These are phyloP conservation scores for Metschnikowia hibisci DNA, from an alignment of 805 yeast genomes.

Conservation along the genomic window DNA sequence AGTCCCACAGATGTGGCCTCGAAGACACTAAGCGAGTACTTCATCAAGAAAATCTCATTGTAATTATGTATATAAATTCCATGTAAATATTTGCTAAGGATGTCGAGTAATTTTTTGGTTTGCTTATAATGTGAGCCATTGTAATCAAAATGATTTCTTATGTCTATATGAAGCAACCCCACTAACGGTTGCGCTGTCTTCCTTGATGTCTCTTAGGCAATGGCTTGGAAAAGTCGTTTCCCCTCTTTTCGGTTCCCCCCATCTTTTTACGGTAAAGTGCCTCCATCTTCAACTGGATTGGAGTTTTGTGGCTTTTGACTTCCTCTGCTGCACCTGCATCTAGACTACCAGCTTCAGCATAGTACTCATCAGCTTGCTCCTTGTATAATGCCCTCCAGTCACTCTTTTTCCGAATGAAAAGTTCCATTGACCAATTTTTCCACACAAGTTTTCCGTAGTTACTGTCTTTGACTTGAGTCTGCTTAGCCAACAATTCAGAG, in stretches of 20 bases:
- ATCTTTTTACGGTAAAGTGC: conserved; percentile 30
- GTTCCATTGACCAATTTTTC: conserved; percentile 92
- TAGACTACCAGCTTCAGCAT: conserved; percentile 19
- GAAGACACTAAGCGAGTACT: conserved; percentile 51
- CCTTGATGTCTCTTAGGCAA: conserved; percentile 8
- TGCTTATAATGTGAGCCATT: not conserved
- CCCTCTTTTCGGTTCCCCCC: conserved; percentile 29
- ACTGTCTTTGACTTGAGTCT: conserved; percentile 74
- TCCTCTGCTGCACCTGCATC: conserved; percentile 12
- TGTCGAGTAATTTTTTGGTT: not conserved
- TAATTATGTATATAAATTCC: not conserved
- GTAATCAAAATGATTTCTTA: not conserved
- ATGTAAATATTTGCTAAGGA: not conserved
- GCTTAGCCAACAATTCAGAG: conserved; percentile 52
- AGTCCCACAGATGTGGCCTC: conserved; percentile 70
- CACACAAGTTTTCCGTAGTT: conserved; percentile 87
- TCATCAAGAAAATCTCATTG: conserved; percentile 25
- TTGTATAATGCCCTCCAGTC: conserved; percentile 78
- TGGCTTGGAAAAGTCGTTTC: conserved; percentile 13
- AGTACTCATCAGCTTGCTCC: conserved; percentile 35
- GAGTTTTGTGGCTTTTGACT: conserved; percentile 26
- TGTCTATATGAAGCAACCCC: not conserved
- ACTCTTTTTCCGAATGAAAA: conserved; percentile 62
- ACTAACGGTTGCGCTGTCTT: conserved; percentile 13
- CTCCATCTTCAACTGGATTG: conserved; percentile 42